A percentile compares a stretch with the other conserved stretches of the same genome.
Conservation (phyloP, 352 stramenopile genomes). For the Thalassiosira exigua region DNA sequence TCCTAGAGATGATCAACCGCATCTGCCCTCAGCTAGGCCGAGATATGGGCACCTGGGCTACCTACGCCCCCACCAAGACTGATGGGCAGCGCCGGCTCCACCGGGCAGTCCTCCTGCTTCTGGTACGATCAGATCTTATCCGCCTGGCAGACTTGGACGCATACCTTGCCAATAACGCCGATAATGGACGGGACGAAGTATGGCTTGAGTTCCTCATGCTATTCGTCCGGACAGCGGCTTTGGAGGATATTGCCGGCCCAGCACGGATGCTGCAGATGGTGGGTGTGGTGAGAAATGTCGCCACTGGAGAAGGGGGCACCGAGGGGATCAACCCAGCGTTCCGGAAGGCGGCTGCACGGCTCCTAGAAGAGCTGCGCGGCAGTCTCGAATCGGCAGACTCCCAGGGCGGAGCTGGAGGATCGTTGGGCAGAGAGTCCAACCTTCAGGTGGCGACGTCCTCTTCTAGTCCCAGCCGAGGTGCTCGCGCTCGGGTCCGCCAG, state of each 20-base stretch:
- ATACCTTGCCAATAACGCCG: constrained; percentile 94
- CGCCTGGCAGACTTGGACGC: constrained; percentile 91
- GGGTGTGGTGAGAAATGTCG: constrained; percentile 88
- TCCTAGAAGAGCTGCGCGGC: constrained; percentile 78
- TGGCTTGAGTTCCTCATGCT: constrained; percentile 97
- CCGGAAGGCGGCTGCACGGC: constrained; percentile 75
- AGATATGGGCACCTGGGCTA: constrained; percentile 93
- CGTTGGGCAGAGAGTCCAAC: background rate
- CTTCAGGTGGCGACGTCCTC: background rate
- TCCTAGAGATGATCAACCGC: constrained; percentile 92
- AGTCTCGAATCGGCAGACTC: constrained; percentile 26
- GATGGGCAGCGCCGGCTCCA: constrained; percentile 95
- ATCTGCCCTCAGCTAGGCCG: constrained; percentile 92
- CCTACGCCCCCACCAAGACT: constrained; percentile 90
- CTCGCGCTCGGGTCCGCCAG: constrained; percentile 5
- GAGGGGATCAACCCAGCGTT: constrained; percentile 68
- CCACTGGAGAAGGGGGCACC: constrained; percentile 69
- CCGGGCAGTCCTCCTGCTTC: constrained; percentile 93
- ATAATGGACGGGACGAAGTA: constrained; percentile 90
- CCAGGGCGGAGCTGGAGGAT: constrained; percentile 9
- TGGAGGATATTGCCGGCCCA: constrained; percentile 92
- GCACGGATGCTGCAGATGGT: constrained; percentile 93
- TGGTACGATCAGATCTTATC: constrained; percentile 94
- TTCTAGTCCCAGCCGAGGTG: no score
- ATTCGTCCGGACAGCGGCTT: constrained; percentile 90